Conservation (phyloP, 306 rosid genomes). For the Pterocarpus macrocarpus region DNA sequence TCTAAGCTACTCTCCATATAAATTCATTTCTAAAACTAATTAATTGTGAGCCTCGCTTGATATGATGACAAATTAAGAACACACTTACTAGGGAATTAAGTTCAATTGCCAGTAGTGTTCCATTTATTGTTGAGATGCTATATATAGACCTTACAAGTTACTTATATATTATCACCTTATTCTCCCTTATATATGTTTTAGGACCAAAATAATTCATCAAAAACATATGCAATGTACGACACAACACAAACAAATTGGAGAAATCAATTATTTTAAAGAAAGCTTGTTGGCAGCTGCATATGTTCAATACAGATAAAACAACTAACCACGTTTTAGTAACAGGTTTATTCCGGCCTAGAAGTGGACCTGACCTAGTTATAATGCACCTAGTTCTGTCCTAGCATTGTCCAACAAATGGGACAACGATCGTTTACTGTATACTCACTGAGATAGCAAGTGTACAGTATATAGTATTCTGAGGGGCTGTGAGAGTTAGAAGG, state of each 20-base stretch:
- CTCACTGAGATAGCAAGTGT: background rate
- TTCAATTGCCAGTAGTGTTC: background rate
- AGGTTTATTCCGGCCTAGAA: conserved; percentile 50
- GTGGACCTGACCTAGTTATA: conserved; percentile 48
- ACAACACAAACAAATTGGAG: background rate
- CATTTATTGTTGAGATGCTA: conserved; percentile 1
- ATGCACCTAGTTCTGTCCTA: conserved; percentile 51
- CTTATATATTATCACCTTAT: background rate
- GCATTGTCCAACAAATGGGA: conserved; percentile 40
- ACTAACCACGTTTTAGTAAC: conserved; percentile 29
- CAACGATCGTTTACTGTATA: conserved; percentile 36
- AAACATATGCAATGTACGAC: background rate
- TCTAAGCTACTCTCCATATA: background rate
- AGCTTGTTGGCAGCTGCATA: background rate
- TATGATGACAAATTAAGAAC: background rate
- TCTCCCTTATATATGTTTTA: background rate
- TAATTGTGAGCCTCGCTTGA: background rate
- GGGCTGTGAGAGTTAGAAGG: background rate
- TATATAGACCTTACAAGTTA: no score
- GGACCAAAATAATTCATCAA: background rate
- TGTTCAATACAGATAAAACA: conserved; percentile 26
- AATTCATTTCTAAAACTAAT: conserved; percentile 26
- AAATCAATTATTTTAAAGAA: conserved; percentile 2
- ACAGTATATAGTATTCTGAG: no score
- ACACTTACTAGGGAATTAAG: background rate